A percentile compares a stretch with the other conserved stretches of the same genome.
Conservation (phyloP, 345 rosid genomes). For the sweet orange (Citrus sinensis) region DVS_A1.0 CM039167.1:6722001-6722500, state of each 20-base stretch:
- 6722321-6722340: neutral
- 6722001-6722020: neutral
- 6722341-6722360: too few relatives aligned
- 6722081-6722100: constrained; percentile 68
- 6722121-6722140: constrained; percentile 95
- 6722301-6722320: neutral
- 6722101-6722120: constrained; percentile 76
- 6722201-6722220: neutral
- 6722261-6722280: neutral
- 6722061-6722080: constrained; percentile 84
- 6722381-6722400: neutral
- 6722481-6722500: neutral
- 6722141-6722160: constrained; percentile 14
- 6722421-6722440: neutral
- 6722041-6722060: constrained; percentile 74
- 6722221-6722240: neutral
- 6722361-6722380: too few relatives aligned
- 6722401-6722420: neutral
- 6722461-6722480: neutral
- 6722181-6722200: neutral
- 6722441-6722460: neutral
- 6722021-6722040: constrained; percentile 20
- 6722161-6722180: neutral
- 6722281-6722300: neutral
- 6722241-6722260: neutral